These are phyloP conservation scores for Colletotrichum sp. DNA, from an alignment of 2,329 filamentous ascomycete species.

Conservation along the genomic window DNA sequence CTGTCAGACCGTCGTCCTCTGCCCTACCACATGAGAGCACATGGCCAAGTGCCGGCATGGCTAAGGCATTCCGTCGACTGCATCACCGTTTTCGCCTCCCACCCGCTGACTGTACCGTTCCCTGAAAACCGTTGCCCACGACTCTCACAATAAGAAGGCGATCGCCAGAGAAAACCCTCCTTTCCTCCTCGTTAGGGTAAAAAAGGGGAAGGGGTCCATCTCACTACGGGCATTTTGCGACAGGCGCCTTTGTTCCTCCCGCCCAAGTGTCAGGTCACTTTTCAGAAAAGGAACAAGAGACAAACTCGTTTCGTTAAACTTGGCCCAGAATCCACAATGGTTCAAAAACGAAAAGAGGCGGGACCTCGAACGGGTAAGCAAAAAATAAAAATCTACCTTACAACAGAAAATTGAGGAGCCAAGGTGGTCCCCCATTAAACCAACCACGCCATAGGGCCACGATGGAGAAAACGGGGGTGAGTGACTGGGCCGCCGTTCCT, in stretches of 20 bases:
- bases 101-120: background rate
- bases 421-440: slow-evolving; percentile 11
- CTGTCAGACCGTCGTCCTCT: background rate
- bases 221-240: background rate
- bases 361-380: background rate
- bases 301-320: background rate
- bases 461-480: slow-evolving; percentile 12
- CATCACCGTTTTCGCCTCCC: background rate
- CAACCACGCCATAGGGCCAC: slow-evolving; percentile 20
- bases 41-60: slow-evolving; percentile 21
- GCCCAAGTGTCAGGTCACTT: background rate
- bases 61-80: background rate
- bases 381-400: background rate
- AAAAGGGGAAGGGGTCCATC: background rate
- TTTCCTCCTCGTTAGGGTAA: background rate
- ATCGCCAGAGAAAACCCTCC: background rate
- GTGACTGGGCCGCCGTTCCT: background rate
- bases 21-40: slow-evolving; percentile 4
- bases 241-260: slow-evolving; percentile 4
- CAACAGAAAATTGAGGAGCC: background rate
- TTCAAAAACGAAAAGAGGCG: background rate
- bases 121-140: background rate
- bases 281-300: background rate
- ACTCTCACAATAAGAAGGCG: background rate
- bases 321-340: slow-evolving; percentile 5